phyloP scores from a whole-genome alignment of 768 basidiomycete species.

The Kwoniella dejecticola region DNA sequence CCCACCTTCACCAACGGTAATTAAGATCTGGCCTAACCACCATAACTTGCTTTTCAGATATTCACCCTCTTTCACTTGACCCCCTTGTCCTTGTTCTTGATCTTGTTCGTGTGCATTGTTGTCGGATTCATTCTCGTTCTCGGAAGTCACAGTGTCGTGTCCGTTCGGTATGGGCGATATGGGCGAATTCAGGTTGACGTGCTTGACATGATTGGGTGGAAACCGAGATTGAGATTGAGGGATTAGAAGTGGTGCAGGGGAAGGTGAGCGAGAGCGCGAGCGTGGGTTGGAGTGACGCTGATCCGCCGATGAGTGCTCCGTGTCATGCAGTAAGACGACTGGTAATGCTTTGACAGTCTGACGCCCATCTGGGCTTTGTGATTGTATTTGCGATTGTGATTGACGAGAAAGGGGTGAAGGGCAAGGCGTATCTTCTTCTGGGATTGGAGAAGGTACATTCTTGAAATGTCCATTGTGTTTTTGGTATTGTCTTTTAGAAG shows the following conservation, averaged over 20 bases:
- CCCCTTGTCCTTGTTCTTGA: slow-evolving; percentile 15
- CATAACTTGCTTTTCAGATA: slow-evolving; percentile 85
- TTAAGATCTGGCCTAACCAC: slow-evolving; percentile 86
- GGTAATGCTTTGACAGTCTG: slow-evolving; percentile 18
- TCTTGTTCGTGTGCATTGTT: neutral
- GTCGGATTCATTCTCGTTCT: neutral
- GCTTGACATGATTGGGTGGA: neutral
- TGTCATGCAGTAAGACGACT: slow-evolving; percentile 8
- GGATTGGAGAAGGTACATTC: slow-evolving; percentile 13
- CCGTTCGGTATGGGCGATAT: neutral
- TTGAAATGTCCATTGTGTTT: neutral
- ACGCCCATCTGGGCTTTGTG: neutral
- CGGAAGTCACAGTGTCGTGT: neutral
- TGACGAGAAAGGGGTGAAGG: slow-evolving; percentile 1
- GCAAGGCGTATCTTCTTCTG: slow-evolving; percentile 8
- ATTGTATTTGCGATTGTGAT: neutral
- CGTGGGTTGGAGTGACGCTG: no score
- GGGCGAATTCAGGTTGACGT: neutral
- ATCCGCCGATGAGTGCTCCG: no score
- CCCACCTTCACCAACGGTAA: slow-evolving; percentile 86
- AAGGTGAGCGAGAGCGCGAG: no score
- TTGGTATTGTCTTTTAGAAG: neutral
- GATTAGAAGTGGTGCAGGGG: no score
- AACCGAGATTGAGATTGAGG: no score
- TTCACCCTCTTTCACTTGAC: slow-evolving; percentile 55